A percentile compares a stretch with the other conserved stretches of the same genome.
These are phyloP conservation scores for Mrakia frigida DNA, from an alignment of 768 basidiomycete genomes.

Conservation along the genomic window DNA sequence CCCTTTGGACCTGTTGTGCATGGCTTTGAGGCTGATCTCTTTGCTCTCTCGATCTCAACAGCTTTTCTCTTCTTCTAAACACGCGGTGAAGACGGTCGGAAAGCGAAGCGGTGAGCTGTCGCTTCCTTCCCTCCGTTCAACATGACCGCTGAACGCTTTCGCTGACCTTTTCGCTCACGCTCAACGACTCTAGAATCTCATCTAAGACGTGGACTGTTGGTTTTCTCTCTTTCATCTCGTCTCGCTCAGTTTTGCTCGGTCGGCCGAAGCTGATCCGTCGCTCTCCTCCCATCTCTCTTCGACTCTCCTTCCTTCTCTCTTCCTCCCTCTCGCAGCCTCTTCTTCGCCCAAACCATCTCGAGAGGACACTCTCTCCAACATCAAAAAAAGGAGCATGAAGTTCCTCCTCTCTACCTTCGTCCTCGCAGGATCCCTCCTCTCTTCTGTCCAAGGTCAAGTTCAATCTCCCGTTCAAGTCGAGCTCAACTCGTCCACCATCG, in stretches of 20 bases:
- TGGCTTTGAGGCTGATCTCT: too few relatives aligned
- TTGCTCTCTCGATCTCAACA: too few relatives aligned
- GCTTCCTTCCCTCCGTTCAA: too few relatives aligned
- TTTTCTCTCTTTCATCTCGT: too few relatives aligned
- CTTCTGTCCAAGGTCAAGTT: background rate
- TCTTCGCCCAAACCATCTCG: background rate
- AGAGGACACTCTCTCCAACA: background rate
- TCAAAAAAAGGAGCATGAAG: background rate
- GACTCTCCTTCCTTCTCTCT: background rate
- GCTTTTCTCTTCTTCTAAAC: too few relatives aligned
- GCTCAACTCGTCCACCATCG: background rate
- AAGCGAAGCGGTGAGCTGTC: too few relatives aligned
- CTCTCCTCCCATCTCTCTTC: background rate
- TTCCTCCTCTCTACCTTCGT: background rate
- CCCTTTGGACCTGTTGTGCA: too few relatives aligned
- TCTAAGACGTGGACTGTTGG: too few relatives aligned
- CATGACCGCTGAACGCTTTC: too few relatives aligned
- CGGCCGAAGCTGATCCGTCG: background rate
- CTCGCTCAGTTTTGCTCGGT: background rate
- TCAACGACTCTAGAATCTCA: too few relatives aligned
- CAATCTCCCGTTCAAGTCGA: background rate
- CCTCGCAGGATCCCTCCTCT: background rate
- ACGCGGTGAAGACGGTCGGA: too few relatives aligned
- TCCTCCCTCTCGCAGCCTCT: background rate
- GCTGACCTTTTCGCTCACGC: too few relatives aligned